Evolutionary conservation across 1,284 basidiomycete genomes (phyloP), one percentile per base, ranked within the genome.

Genomic region (Chalciporus sp.): DNA sequence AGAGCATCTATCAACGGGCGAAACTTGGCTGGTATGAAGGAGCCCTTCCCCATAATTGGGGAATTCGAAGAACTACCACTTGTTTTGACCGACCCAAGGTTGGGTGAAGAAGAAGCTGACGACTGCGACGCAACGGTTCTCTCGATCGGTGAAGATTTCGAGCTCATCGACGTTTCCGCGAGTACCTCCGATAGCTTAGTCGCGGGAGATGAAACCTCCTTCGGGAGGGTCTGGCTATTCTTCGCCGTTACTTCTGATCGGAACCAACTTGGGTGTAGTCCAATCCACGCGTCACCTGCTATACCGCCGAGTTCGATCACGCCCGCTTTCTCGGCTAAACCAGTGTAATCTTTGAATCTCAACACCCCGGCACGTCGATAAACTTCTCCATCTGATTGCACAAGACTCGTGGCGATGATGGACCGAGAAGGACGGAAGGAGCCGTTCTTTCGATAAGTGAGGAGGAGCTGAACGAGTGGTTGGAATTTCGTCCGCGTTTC

Each of bases 231-330:
- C 45, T 42, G 47, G 16, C 48, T 39, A 27, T 47, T 35, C 17
- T 9, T 44, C 12, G 47, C 40, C 29, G 53, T 19, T 19, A 10
- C 33, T 26, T 57, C 51, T 28, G 35, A 27, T 26, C 17, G 16
- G 44, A 58, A 55, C 71, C 71, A 75, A 42, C 68, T 60, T 31
- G 72, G 66, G 20, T 68, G 69, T 40, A 85, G 61, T 1, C 70
- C 61, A 44, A 85, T 79, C 82, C 83, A 85, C 12, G 75, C 72
- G 3, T 65, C 60, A 1, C 66, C 72, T 1, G 68, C 65, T 28
- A 14, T 57, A 4, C 79, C 80, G 14, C 83, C 81, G 6, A 82
- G 67, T n/a, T 70, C 67, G 26, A 86, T 64, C 14, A 86, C 62
- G 2, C 76, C 77, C 7, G 63, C 66, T 47, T 74, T 61, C 59